phyloP scores from a whole-genome alignment of 768 basidiomycete genomes.

The Hypholoma fasciculare region DNA sequence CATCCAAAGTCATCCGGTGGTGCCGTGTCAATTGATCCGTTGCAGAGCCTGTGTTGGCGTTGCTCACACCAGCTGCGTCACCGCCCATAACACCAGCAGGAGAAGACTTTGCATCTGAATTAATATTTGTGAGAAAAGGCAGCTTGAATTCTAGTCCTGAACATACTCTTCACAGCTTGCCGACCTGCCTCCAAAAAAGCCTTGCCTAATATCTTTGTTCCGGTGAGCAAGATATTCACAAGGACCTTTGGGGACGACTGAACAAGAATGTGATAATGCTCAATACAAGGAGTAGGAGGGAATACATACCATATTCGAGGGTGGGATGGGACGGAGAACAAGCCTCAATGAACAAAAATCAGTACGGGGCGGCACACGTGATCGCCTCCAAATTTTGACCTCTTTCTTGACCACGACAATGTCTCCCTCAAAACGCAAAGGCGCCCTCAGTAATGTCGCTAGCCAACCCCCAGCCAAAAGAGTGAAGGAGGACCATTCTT shows the following conservation, averaged over 20 bases:
- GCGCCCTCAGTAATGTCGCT: not conserved
- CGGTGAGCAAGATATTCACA: conserved; percentile 77
- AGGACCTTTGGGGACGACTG: conserved; percentile 81
- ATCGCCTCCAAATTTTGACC: conserved; percentile 9
- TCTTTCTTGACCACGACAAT: conserved; percentile 19
- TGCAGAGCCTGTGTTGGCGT: conserved; percentile 71
- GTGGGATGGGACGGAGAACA: conserved; percentile 1
- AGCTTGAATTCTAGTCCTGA: not conserved
- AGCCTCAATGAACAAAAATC: conserved; percentile 4
- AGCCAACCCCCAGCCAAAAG: conserved; percentile 32
- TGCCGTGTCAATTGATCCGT: conserved; percentile 84
- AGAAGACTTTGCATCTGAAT: conserved; percentile 77
- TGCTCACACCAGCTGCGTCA: conserved; percentile 72
- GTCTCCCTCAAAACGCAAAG: conserved; percentile 22
- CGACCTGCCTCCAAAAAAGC: conserved; percentile 87
- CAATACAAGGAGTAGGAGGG: not conserved
- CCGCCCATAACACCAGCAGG: conserved; percentile 69
- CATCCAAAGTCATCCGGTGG: conserved; percentile 92
- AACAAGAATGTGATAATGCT: not conserved
- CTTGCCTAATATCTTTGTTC: conserved; percentile 84
- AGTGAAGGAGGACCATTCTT: conserved; percentile 35
- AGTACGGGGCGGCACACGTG: conserved; percentile 8
- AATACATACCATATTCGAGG: conserved; percentile 12
- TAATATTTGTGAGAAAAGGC: not conserved
- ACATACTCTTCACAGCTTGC: conserved; percentile 92